Conservation (phyloP, 768 basidiomycete genomes). For the Filobasidium floriforme region DNA sequence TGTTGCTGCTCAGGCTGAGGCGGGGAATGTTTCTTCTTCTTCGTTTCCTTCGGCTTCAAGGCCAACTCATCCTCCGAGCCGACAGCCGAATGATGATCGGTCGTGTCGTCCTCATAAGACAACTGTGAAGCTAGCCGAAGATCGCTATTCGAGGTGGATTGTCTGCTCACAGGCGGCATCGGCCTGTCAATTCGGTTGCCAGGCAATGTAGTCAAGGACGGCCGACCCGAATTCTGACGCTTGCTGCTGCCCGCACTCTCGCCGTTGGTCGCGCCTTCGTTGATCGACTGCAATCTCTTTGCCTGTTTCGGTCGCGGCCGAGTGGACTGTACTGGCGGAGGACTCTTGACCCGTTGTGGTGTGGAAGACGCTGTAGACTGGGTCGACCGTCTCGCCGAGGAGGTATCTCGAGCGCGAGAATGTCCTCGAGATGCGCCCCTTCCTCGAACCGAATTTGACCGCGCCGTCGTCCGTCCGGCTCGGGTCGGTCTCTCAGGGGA, state of each 20-base stretch:
- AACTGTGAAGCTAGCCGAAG: not conserved
- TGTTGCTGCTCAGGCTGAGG: not conserved
- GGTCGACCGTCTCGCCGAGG: not conserved
- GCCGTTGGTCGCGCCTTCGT: not conserved
- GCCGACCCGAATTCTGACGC: not conserved
- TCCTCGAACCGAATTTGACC: not conserved
- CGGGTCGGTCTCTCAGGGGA: not conserved
- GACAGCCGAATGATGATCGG: not conserved
- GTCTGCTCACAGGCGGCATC: not conserved
- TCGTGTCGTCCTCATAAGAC: not conserved
- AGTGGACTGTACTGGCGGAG: not conserved
- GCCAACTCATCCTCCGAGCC: not conserved
- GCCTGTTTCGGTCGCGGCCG: not conserved
- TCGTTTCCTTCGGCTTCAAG: not conserved
- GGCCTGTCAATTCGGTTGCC: too few species aligned
- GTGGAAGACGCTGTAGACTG: not conserved
- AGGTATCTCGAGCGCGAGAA: not conserved
- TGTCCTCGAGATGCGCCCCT: not conserved
- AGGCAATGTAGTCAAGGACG: not conserved
- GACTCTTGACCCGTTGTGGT: not conserved
- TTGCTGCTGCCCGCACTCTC: not conserved
- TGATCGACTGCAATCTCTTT: not conserved
- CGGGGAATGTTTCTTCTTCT: not conserved
- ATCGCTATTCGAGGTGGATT: not conserved
- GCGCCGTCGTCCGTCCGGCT: not conserved